phyloP scores from a whole-genome alignment of 2,329 filamentous ascomycete species.

The Talaromyces sp. region DNA sequence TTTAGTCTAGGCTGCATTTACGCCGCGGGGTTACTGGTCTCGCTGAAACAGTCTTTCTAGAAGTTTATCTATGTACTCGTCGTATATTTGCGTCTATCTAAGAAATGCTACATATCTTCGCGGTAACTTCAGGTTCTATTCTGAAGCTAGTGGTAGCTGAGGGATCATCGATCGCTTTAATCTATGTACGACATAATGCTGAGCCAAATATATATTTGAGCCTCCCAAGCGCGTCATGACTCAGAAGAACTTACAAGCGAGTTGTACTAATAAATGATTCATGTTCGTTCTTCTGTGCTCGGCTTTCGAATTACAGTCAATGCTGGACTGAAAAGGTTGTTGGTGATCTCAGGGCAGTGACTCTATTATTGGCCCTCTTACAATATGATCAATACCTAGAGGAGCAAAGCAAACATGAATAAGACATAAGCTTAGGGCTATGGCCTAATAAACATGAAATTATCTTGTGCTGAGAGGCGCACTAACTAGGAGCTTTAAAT shows the following conservation, averaged over 20 bases:
- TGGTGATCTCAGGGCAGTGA: background rate
- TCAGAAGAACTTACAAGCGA: slow-evolving; percentile 59
- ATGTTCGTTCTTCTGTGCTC: no score
- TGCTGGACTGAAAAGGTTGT: background rate
- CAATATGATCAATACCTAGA: background rate
- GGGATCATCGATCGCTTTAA: no score
- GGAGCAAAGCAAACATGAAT: background rate
- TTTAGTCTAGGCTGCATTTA: background rate
- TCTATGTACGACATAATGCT: no score
- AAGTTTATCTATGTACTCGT: background rate
- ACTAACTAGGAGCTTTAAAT: no score
- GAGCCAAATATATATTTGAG: slow-evolving; percentile 42
- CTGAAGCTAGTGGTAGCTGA: no score
- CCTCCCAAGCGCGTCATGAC: slow-evolving; percentile 57
- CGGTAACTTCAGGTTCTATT: background rate
- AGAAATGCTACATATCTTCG: background rate
- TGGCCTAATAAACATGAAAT: no score
- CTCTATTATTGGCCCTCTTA: background rate
- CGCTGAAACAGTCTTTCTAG: background rate
- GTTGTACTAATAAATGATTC: slow-evolving; percentile 48
- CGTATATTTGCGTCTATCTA: background rate
- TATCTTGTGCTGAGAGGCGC: no score
- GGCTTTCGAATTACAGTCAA: background rate
- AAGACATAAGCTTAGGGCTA: no score
- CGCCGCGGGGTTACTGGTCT: background rate